phyloP scores from a whole-genome alignment of 768 basidiomycete species.

The Mycena belliarum region DNA sequence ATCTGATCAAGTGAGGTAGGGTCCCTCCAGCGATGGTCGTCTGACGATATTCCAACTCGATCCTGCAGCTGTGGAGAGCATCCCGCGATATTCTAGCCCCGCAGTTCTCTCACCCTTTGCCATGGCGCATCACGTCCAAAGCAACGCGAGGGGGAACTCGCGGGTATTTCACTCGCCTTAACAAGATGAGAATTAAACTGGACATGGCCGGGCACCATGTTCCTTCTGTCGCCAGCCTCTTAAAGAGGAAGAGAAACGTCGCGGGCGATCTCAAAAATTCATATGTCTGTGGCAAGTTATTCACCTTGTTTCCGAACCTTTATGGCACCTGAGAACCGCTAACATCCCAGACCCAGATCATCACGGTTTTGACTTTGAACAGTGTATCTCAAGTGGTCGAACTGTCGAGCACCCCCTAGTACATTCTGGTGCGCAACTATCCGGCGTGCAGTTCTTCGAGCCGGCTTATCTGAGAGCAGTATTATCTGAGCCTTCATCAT shows the following conservation, averaged over 20 bases:
- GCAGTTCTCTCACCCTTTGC: constrained; percentile 25
- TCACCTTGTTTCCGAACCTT: no score
- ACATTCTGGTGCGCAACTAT: no score
- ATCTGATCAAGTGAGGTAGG: constrained; percentile 35
- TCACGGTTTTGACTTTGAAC: no score
- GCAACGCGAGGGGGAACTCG: constrained; percentile 38
- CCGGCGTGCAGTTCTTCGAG: no score
- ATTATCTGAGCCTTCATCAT: no score
- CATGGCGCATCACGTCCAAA: constrained; percentile 11
- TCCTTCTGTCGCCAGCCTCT: constrained; percentile 42
- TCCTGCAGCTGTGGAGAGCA: constrained; percentile 50
- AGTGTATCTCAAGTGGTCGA: no score
- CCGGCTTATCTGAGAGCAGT: no score
- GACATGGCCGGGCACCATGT: constrained; percentile 38
- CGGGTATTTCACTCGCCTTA: constrained; percentile 39
- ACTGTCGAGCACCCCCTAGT: no score
- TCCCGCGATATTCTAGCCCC: constrained; percentile 49
- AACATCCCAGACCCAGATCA: no score
- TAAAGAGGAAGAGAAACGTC: constrained; percentile 36
- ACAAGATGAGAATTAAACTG: constrained; percentile 46
- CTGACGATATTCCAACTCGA: constrained; percentile 38
- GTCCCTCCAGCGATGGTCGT: neutral
- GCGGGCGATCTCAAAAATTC: constrained; percentile 46
- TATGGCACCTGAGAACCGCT: no score
- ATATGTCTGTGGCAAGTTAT: constrained; percentile 37